These are phyloP conservation scores for Exobasidium rhododendri DNA, from an alignment of 1,284 basidiomycete species.

Conservation along the genomic window DNA sequence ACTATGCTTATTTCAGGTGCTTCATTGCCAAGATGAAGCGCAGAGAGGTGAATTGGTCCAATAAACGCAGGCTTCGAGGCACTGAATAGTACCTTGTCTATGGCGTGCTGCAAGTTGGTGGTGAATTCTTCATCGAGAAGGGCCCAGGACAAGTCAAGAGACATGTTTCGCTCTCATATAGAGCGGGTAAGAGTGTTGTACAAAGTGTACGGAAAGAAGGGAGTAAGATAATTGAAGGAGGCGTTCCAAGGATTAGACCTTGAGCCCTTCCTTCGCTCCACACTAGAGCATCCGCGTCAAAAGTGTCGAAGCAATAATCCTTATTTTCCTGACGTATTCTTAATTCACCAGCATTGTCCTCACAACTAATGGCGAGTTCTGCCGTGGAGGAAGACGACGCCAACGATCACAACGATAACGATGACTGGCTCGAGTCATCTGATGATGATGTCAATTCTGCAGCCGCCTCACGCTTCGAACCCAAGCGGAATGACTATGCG, in stretches of 20 bases:
- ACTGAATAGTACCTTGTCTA: slow-evolving; percentile 74
- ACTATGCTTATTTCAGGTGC: slow-evolving; percentile 82
- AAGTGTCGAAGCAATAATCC: no score
- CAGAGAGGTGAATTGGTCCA: slow-evolving; percentile 79
- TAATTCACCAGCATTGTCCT: no score
- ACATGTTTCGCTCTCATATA: slow-evolving; percentile 34
- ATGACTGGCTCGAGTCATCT: slow-evolving; percentile 34
- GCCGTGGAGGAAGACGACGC: background rate
- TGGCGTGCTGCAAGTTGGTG: slow-evolving; percentile 67
- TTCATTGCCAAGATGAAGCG: slow-evolving; percentile 79
- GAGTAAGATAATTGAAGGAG: no score
- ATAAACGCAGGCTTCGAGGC: slow-evolving; percentile 82
- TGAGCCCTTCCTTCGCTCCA: no score
- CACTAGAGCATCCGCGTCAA: no score
- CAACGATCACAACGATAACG: slow-evolving; percentile 20
- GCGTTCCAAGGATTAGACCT: no score
- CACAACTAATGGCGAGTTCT: background rate
- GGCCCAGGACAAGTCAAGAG: slow-evolving; percentile 61
- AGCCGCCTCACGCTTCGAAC: background rate
- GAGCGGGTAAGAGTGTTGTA: background rate
- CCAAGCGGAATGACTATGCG: background rate
- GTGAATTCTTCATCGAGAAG: slow-evolving; percentile 68
- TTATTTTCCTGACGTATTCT: no score
- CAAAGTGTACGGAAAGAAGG: slow-evolving; percentile 7
- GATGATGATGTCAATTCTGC: slow-evolving; percentile 17